Conservation (phyloP, 108 stramenopile species). For the Fragilariopsis cylindrus region DNA sequence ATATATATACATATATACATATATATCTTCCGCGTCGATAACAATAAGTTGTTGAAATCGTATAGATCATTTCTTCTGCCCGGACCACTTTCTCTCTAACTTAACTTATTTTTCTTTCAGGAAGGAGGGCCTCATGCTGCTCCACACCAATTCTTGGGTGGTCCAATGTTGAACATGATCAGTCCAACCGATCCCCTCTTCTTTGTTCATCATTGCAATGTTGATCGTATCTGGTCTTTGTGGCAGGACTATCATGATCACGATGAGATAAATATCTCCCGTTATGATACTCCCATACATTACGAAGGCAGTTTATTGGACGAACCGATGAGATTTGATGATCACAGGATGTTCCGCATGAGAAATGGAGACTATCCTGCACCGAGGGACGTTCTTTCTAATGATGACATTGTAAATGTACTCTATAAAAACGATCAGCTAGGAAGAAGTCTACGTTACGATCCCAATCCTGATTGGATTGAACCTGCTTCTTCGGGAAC, state of each 20-base stretch:
- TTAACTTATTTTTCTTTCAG: neutral
- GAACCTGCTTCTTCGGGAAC: neutral
- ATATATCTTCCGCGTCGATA: too few relatives aligned
- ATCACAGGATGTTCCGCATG: neutral
- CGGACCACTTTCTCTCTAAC: neutral
- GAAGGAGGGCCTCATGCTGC: conserved; percentile 11
- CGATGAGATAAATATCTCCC: neutral
- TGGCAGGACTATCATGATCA: conserved; percentile 9
- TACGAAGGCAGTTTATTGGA: conserved; percentile 1
- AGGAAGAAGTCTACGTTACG: neutral
- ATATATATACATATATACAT: too few relatives aligned
- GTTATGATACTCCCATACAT: neutral
- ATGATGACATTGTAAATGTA: neutral
- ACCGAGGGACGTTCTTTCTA: neutral
- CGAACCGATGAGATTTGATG: conserved; percentile 9
- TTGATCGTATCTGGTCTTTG: conserved; percentile 14
- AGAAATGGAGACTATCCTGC: neutral
- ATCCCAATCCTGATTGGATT: neutral
- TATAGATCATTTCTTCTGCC: neutral
- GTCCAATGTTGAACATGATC: neutral
- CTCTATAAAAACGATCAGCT: neutral
- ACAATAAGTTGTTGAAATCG: neutral
- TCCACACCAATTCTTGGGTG: conserved; percentile 8
- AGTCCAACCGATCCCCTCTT: conserved; percentile 6
- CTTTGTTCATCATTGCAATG: conserved; percentile 3